phyloP scores from a whole-genome alignment of 1,284 basidiomycete genomes.

The Sanguinoderma infundibulare region DNA sequence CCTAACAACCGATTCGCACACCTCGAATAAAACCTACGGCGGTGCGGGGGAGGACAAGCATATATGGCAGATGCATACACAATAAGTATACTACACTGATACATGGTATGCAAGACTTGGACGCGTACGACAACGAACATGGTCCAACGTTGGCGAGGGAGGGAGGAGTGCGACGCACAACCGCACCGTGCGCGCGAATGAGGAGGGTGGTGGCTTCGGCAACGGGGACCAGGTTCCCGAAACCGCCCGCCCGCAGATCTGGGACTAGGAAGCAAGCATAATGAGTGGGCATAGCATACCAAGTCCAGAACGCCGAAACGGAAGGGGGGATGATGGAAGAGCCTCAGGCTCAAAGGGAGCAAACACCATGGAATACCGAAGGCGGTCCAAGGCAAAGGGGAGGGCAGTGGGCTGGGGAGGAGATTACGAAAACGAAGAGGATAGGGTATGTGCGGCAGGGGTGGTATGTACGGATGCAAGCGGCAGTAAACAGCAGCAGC shows the following conservation, averaged over 20 bases:
- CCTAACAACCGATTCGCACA: too few species aligned
- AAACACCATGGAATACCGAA: neutral
- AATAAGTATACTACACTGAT: conserved; percentile 22
- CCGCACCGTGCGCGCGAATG: neutral
- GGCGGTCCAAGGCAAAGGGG: neutral
- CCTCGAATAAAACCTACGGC: too few species aligned
- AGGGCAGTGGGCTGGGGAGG: neutral
- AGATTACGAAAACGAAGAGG: conserved; percentile 12
- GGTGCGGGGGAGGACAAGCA: neutral
- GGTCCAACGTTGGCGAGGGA: too few species aligned
- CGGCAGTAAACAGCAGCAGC: conserved; percentile 17
- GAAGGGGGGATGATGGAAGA: neutral
- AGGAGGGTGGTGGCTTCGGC: neutral
- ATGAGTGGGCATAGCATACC: neutral
- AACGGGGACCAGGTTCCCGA: neutral
- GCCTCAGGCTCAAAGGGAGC: neutral
- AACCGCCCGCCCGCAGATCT: neutral
- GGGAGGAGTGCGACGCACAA: neutral
- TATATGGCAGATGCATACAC: conserved; percentile 13
- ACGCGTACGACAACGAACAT: conserved; percentile 1
- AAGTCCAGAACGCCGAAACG: neutral
- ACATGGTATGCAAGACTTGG: conserved; percentile 19
- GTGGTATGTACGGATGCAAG: conserved; percentile 24
- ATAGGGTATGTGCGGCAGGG: conserved; percentile 4
- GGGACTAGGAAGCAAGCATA: neutral